A percentile compares a stretch with the other conserved stretches of the same genome.
Evolutionary conservation across 306 rosid genomes (phyloP).

Genomic region (Neltuma alba): DNA sequence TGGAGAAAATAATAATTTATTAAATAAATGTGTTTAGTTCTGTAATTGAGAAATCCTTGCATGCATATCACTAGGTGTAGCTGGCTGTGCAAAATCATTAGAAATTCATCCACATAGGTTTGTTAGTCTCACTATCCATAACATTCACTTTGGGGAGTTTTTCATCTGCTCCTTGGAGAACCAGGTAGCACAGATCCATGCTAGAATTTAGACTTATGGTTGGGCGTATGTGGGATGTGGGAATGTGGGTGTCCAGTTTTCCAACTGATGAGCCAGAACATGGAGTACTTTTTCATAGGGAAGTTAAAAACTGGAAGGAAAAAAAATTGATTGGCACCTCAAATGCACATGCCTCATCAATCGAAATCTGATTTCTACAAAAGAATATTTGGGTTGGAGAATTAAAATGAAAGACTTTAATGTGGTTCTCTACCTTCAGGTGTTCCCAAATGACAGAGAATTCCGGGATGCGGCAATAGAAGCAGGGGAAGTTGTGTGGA

Average conservation of each 20-base stretch:
- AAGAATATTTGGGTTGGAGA: background rate
- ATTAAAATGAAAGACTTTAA: background rate
- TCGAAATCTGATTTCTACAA: background rate
- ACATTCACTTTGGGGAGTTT: background rate
- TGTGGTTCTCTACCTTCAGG: constrained; percentile 43
- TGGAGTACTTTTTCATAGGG: background rate
- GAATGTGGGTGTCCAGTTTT: too few relatives aligned
- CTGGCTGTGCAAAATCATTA: background rate
- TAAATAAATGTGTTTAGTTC: too few relatives aligned
- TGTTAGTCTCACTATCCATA: background rate
- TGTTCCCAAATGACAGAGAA: constrained; percentile 68
- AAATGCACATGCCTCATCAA: background rate
- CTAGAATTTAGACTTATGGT: background rate
- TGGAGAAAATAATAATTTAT: too few relatives aligned
- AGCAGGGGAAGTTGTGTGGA: constrained; percentile 97
- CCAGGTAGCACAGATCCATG: background rate
- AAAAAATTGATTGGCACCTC: background rate
- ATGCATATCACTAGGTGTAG: background rate
- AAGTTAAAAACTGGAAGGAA: background rate
- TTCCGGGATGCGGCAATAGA: constrained; percentile 91
- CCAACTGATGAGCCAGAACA: background rate
- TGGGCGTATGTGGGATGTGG: too few relatives aligned
- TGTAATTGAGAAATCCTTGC: too few relatives aligned
- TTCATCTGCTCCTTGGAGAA: background rate
- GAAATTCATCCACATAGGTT: background rate